These are phyloP conservation scores for Alnus glutinosa DNA, from an alignment of 306 rosid species.

Conservation along the genomic window DNA sequence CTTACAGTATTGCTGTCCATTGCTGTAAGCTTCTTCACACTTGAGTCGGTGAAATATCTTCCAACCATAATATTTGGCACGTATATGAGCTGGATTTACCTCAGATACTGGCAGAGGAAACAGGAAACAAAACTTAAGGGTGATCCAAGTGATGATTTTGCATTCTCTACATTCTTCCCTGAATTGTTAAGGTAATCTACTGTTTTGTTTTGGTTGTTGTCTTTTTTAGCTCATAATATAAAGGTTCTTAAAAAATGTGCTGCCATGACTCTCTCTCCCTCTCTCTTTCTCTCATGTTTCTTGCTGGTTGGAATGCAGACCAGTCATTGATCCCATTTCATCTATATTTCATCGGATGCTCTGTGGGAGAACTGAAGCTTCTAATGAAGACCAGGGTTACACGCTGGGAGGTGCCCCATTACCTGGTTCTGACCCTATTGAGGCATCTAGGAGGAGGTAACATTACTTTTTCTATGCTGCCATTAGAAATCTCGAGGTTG, in stretches of 20 bases:
- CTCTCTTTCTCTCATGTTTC: slow-evolving; percentile 7
- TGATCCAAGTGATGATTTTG: slow-evolving; percentile 94
- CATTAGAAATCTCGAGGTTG: background rate
- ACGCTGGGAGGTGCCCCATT: slow-evolving; percentile 56
- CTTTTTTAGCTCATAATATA: background rate
- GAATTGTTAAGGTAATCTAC: slow-evolving; percentile 62
- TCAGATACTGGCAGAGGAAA: slow-evolving; percentile 92
- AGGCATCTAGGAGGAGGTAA: slow-evolving; percentile 90
- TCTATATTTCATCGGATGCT: slow-evolving; percentile 81
- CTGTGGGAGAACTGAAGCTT: slow-evolving; percentile 74
- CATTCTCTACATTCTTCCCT: slow-evolving; percentile 91
- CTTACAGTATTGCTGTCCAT: slow-evolving; percentile 52
- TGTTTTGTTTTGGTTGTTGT: slow-evolving; percentile 9
- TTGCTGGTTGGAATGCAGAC: slow-evolving; percentile 49
- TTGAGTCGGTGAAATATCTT: slow-evolving; percentile 70
- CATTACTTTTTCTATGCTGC: slow-evolving; percentile 25
- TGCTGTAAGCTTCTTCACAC: slow-evolving; percentile 65
- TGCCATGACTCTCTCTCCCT: slow-evolving; percentile 20
- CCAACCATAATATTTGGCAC: slow-evolving; percentile 85
- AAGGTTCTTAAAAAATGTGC: slow-evolving; percentile 3
- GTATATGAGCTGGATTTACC: slow-evolving; percentile 94
- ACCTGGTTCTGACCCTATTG: slow-evolving; percentile 94
- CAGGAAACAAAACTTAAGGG: slow-evolving; percentile 86
- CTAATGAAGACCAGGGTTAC: slow-evolving; percentile 48
- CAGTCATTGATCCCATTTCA: slow-evolving; percentile 81